These are phyloP conservation scores for Pulveroboletus sp. DNA, from an alignment of 768 basidiomycete species.

Conservation along the genomic window DNA sequence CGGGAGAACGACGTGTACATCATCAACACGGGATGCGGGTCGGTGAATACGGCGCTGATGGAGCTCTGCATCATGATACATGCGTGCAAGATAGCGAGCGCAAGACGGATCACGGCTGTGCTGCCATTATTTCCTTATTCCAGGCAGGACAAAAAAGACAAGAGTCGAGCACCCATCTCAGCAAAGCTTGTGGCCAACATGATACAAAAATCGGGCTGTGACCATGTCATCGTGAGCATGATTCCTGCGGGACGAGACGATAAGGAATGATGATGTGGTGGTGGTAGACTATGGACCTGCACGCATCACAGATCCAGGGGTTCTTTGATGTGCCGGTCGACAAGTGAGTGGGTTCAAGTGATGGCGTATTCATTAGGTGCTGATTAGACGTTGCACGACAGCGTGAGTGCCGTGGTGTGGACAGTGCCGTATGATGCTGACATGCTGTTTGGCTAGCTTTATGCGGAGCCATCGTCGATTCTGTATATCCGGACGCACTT, in stretches of 20 bases:
- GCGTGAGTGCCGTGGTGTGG: slow-evolving; percentile 43
- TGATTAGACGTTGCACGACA: slow-evolving; percentile 25
- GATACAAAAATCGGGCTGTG: slow-evolving; percentile 88
- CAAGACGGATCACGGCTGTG: slow-evolving; percentile 97
- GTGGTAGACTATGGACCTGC: slow-evolving; percentile 92
- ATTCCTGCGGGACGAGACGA: neutral
- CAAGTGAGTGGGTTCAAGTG: slow-evolving; percentile 74
- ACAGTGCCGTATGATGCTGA: slow-evolving; percentile 18
- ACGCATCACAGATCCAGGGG: slow-evolving; percentile 98
- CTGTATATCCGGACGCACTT: slow-evolving; percentile 94
- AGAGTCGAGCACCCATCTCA: slow-evolving; percentile 95
- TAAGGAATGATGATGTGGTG: slow-evolving; percentile 2
- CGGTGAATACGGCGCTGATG: slow-evolving; percentile 94
- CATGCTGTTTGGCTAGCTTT: slow-evolving; percentile 53
- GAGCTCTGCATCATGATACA: slow-evolving; percentile 99
- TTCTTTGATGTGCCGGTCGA: slow-evolving; percentile 99
- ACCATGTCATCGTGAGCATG: slow-evolving; percentile 89
- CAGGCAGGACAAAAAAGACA: slow-evolving; percentile 99
- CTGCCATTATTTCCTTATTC: slow-evolving; percentile 97
- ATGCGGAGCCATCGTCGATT: slow-evolving; percentile 93
- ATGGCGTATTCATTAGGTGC: slow-evolving; percentile 1
- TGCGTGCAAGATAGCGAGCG: slow-evolving; percentile 99
- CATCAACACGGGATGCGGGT: slow-evolving; percentile 86
- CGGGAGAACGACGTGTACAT: slow-evolving; percentile 99
- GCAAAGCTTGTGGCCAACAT: slow-evolving; percentile 99